A percentile compares a stretch with the other conserved stretches of the same genome.
These are phyloP conservation scores for Favolaschia claudopus DNA, from an alignment of 768 basidiomycete genomes.

Conservation along the genomic window DNA sequence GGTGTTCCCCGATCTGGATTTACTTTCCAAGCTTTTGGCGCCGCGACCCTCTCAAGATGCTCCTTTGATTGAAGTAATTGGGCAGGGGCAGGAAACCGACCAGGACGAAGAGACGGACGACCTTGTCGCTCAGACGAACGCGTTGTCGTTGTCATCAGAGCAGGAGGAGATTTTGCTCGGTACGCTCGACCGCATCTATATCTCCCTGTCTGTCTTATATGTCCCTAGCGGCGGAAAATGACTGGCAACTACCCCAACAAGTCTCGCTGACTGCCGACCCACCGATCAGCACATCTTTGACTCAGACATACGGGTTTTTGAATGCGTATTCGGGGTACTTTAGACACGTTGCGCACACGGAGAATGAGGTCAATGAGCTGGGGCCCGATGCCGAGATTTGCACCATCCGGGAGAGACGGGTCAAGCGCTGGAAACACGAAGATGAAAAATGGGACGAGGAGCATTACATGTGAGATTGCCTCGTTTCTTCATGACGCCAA, in stretches of 20 bases:
- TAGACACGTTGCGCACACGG: slow-evolving; percentile 70
- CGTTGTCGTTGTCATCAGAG: slow-evolving; percentile 61
- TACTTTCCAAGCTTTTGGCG: slow-evolving; percentile 79
- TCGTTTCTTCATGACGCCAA: neutral
- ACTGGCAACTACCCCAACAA: slow-evolving; percentile 80
- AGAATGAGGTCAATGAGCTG: slow-evolving; percentile 86
- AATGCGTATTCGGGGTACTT: slow-evolving; percentile 80
- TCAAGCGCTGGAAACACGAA: slow-evolving; percentile 65
- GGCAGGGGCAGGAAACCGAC: slow-evolving; percentile 39
- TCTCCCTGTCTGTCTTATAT: slow-evolving; percentile 2
- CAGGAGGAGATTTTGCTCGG: slow-evolving; percentile 69
- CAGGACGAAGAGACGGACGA: slow-evolving; percentile 50
- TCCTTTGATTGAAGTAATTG: slow-evolving; percentile 66
- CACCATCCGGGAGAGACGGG: slow-evolving; percentile 56
- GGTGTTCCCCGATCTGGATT: slow-evolving; percentile 78
- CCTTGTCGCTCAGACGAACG: slow-evolving; percentile 50
- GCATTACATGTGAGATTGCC: slow-evolving; percentile 73
- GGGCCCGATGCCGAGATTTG: slow-evolving; percentile 71
- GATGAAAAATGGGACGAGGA: slow-evolving; percentile 85
- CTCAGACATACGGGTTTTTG: slow-evolving; percentile 78
- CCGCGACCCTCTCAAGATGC: slow-evolving; percentile 55
- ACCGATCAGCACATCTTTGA: slow-evolving; percentile 46
- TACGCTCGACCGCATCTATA: slow-evolving; percentile 30
- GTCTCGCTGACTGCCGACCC: slow-evolving; percentile 53
- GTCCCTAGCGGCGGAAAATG: slow-evolving; percentile 71